These are phyloP conservation scores for Fusarium chaquense DNA, from an alignment of 2,329 filamentous ascomycete species.

Conservation along the genomic window DNA sequence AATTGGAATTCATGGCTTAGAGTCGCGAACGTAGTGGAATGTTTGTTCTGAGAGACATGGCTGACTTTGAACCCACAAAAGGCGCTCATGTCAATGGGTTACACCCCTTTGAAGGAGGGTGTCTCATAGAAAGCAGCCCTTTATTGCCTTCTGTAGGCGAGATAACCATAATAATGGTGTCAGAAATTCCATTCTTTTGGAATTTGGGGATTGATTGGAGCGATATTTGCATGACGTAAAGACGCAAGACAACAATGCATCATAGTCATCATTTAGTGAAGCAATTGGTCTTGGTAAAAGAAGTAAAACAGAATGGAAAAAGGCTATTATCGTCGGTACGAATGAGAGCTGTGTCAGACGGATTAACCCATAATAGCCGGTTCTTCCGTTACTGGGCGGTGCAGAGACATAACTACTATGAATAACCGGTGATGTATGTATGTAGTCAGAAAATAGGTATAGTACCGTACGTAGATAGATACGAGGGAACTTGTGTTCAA, in stretches of 20 bases:
- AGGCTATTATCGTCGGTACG: background rate
- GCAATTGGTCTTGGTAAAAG: constrained; percentile 12
- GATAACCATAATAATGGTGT: constrained; percentile 18
- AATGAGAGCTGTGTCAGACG: constrained; percentile 35
- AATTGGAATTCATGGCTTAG: constrained; percentile 36
- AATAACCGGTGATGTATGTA: constrained; percentile 7
- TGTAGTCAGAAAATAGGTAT: constrained; percentile 29
- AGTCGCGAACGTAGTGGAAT: constrained; percentile 29
- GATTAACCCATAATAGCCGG: constrained; percentile 24
- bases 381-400: constrained; percentile 29
- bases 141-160: constrained; percentile 34
- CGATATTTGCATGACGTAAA: constrained; percentile 25
- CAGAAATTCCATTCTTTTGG: background rate
- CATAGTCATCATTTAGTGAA: constrained; percentile 12
- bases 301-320: background rate
- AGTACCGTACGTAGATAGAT: background rate
- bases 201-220: constrained; percentile 4
- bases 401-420: background rate
- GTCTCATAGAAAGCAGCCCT: constrained; percentile 5
- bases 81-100: constrained; percentile 6
- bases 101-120: constrained; percentile 9
- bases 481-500: constrained; percentile 34
- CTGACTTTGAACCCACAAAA: background rate
- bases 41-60: constrained; percentile 34
- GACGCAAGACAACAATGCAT: constrained; percentile 5